Base-by-base conservation (phyloP, 306 rosid genomes). In the Quercus cerris region DNA sequence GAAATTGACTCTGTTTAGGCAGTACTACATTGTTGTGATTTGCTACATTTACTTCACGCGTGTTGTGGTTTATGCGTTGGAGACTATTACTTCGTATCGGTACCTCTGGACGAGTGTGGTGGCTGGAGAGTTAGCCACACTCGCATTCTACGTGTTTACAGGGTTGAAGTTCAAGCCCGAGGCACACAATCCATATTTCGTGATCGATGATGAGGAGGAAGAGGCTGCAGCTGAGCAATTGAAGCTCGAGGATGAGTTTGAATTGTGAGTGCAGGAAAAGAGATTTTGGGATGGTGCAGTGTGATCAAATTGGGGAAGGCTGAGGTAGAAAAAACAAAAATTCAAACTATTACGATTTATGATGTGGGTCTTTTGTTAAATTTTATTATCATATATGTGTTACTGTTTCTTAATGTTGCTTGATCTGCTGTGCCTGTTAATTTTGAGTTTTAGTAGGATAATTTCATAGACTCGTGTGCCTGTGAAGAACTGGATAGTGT, bases 31-130 rank as follows among this genome's bases (percentile, higher is more conserved):
- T 68, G 97, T 94, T 41, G 97, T 94, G 54, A 94, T 94, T 31
- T 94, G 94, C 77, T 94, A 94, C 86, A 91, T 94, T 88, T 94
- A 92, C 93, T 92, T 94, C 62, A 94, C 98, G 0, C 83, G 98
- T 70, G 98, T 94, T 10, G 97, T 94, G n/a, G 97, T 94, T 20
- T 92, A 92, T 58, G 98, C 98, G 0, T 80, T 94, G 81, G 94
- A 86, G 89, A 94, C 98, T 4, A 94, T 92, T 20, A 94, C 98
- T 4, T 94, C 97, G 0, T 94, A 94, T 58, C 90, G 90, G 27
- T 94, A 94, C 77, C 96, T 95, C 19, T 94, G 98, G 98, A 92
- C 98, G 11, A 92, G 97, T 71, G 97, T 91, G 75, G 94, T 94
- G 49, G 94, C 97, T 4, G 94, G 94, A 0, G 98, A 94, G 88